Evolutionary conservation across 345 rosid species (phyloP).

Genomic region (rapeseed (Brassica napus)): DNA sequence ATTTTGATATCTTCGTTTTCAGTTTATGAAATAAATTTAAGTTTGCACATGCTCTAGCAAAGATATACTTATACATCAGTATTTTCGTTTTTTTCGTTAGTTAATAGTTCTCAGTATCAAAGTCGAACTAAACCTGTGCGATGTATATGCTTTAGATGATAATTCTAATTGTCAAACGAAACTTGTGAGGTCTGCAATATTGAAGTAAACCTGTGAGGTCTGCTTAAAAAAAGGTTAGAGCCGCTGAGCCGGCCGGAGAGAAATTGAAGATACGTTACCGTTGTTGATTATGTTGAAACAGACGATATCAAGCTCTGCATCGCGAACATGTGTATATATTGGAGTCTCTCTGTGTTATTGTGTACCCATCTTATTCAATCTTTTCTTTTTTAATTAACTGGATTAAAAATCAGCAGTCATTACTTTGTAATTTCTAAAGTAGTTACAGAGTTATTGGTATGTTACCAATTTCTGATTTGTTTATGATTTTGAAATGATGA

Average conservation of each 20-base stretch:
- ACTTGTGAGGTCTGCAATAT: neutral
- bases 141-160: neutral
- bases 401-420: neutral
- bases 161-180: neutral
- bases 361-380: neutral
- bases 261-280: neutral
- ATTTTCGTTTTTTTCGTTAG: neutral
- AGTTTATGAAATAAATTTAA: too few relatives aligned
- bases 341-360: neutral
- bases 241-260: neutral
- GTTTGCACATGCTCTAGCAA: too few relatives aligned
- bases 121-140: neutral
- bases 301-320: neutral
- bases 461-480: neutral
- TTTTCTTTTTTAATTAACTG: neutral
- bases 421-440: neutral
- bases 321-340: neutral
- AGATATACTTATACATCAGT: too few relatives aligned
- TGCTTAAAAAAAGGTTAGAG: neutral
- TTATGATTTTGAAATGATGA: neutral
- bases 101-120: neutral
- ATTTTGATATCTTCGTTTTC: neutral
- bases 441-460: neutral
- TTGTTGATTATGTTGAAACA: neutral
- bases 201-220: neutral